phyloP scores from a whole-genome alignment of 768 basidiomycete genomes.

The Suillus hirtellus region DNA sequence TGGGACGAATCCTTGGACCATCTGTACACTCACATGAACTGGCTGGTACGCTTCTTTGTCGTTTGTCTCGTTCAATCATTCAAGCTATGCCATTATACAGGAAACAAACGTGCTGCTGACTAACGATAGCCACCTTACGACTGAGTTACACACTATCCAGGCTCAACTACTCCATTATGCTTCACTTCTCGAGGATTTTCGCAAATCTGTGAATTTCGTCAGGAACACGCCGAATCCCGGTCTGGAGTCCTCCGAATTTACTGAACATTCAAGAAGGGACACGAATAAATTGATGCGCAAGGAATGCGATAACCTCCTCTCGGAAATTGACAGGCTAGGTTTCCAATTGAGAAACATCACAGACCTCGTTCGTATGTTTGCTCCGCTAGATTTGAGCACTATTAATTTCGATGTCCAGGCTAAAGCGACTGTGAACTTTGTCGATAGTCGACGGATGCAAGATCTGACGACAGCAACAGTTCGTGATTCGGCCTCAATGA shows the following conservation, averaged over 20 bases:
- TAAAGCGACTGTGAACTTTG: slow-evolving; percentile 54
- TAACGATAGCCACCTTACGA: slow-evolving; percentile 44
- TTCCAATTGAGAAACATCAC: slow-evolving; percentile 26
- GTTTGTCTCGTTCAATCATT: neutral
- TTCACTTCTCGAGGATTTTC: slow-evolving; percentile 57
- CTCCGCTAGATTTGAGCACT: neutral
- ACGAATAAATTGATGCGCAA: slow-evolving; percentile 40
- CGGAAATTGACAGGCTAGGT: slow-evolving; percentile 49
- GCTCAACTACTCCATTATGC: slow-evolving; percentile 60
- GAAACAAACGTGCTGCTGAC: slow-evolving; percentile 43
- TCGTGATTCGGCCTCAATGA: slow-evolving; percentile 18
- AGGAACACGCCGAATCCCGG: slow-evolving; percentile 49
- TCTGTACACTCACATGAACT: slow-evolving; percentile 52
- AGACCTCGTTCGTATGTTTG: slow-evolving; percentile 21
- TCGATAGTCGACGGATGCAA: slow-evolving; percentile 37
- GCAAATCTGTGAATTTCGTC: slow-evolving; percentile 52
- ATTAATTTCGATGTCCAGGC: slow-evolving; percentile 36
- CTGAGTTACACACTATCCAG: slow-evolving; percentile 56
- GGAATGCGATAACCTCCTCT: slow-evolving; percentile 49
- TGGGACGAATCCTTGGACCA: slow-evolving; percentile 62
- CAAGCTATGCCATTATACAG: slow-evolving; percentile 26
- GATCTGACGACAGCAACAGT: slow-evolving; percentile 12
- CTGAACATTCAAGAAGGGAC: slow-evolving; percentile 7
- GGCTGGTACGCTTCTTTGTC: slow-evolving; percentile 36
- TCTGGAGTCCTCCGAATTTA: slow-evolving; percentile 32